These are phyloP conservation scores for Gossypium schwendimanii DNA, from an alignment of 441 rosid species.

Conservation along the genomic window DNA sequence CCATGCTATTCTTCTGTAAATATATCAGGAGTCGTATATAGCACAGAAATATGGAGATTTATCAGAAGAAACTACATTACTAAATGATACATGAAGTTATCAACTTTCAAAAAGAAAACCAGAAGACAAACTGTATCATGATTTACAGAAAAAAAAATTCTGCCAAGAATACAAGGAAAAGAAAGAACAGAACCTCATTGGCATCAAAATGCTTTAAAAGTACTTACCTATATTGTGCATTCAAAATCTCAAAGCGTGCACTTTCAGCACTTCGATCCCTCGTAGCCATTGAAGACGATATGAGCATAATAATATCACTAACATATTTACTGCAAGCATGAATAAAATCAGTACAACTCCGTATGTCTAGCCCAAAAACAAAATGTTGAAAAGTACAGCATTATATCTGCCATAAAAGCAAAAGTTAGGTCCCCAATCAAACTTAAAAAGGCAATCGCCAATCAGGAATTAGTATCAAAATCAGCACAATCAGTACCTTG, in stretches of 20 bases:
- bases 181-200: background rate
- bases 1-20: background rate
- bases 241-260: slow-evolving; percentile 90
- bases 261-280: slow-evolving; percentile 92
- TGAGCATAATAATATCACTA: slow-evolving; percentile 77
- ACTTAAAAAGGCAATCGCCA: background rate
- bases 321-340: slow-evolving; percentile 73
- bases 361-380: background rate
- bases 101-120: background rate
- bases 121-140: background rate
- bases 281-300: slow-evolving; percentile 82
- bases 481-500: background rate
- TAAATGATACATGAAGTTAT: background rate
- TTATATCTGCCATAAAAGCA: background rate
- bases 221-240: slow-evolving; percentile 64
- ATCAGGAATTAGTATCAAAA: background rate
- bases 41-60: background rate
- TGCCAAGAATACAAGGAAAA: background rate
- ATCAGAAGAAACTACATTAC: background rate
- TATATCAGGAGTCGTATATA: background rate
- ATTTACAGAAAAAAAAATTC: background rate
- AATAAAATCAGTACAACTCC: slow-evolving; percentile 19
- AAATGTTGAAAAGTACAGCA: slow-evolving; percentile 6
- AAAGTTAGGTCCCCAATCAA: background rate
- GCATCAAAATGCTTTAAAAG: slow-evolving; percentile 1